Conservation (phyloP, 2,329 filamentous ascomycete genomes). For the Plenodomus biglobosus region DNA sequence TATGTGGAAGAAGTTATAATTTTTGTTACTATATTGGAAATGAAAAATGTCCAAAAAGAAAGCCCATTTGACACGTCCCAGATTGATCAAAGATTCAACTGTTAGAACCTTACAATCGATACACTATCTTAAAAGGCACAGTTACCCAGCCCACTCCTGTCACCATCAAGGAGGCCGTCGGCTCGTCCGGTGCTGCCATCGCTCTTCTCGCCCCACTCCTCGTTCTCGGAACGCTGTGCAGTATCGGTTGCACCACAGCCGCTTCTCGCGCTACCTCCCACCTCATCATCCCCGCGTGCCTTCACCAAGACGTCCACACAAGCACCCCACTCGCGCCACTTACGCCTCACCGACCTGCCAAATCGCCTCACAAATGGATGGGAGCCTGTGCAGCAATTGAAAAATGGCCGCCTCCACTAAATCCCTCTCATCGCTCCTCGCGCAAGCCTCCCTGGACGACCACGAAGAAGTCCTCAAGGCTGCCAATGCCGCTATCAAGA, state of each 20-base stretch:
- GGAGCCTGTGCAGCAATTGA: slow-evolving; percentile 16
- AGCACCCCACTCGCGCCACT: slow-evolving; percentile 16
- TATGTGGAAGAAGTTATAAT: too few species aligned
- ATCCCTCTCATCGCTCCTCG: slow-evolving; percentile 58
- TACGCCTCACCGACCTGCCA: not conserved
- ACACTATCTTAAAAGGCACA: too few species aligned
- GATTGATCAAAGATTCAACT: too few species aligned
- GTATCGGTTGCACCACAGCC: slow-evolving; percentile 69
- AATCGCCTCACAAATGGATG: slow-evolving; percentile 24
- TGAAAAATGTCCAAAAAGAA: too few species aligned
- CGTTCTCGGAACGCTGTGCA: slow-evolving; percentile 67
- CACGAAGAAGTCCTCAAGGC: slow-evolving; percentile 72
- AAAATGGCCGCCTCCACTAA: slow-evolving; percentile 46
- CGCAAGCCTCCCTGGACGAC: slow-evolving; percentile 64
- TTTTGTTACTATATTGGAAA: too few species aligned
- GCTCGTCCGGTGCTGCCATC: slow-evolving; percentile 62
- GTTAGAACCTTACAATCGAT: too few species aligned
- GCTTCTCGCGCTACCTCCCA: slow-evolving; percentile 58
- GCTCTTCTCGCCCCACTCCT: slow-evolving; percentile 65
- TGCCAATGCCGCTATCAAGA: slow-evolving; percentile 59
- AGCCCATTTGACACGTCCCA: too few species aligned
- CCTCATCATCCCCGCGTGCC: slow-evolving; percentile 32
- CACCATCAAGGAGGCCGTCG: slow-evolving; percentile 65
- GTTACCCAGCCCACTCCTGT: slow-evolving; percentile 67
- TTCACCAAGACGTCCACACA: slow-evolving; percentile 27